Evolutionary conservation across 352 stramenopile genomes (phyloP).

Genomic region (Pythium myriotylum): DNA sequence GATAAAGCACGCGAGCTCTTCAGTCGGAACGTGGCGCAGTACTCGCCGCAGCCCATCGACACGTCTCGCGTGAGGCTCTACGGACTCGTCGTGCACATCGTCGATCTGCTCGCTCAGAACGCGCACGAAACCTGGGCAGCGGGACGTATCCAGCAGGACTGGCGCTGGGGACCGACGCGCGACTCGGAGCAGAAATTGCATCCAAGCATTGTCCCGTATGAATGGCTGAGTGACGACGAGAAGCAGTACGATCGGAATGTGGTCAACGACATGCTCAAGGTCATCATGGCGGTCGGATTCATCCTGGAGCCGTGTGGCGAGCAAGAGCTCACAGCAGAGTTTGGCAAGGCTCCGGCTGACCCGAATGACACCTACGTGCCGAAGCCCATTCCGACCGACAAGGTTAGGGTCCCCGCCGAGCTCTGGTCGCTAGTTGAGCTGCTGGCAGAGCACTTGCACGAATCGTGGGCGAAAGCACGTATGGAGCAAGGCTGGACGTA

Average conservation of each 20-base stretch:
- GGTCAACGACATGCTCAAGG: constrained; percentile 74
- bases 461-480: constrained; percentile 81
- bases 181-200: constrained; percentile 74
- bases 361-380: constrained; percentile 63
- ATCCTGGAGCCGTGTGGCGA: constrained; percentile 65
- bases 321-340: constrained; percentile 43
- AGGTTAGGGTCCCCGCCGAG: constrained; percentile 58
- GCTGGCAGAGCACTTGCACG: constrained; percentile 77
- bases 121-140: constrained; percentile 81
- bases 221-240: constrained; percentile 67
- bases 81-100: constrained; percentile 61
- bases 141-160: constrained; percentile 66
- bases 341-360: constrained; percentile 43
- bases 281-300: constrained; percentile 75
- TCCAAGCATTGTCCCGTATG: constrained; percentile 71
- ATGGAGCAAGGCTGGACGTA: constrained; percentile 83
- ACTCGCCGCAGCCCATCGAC: constrained; percentile 65
- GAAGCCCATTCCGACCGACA: constrained; percentile 63
- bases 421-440: constrained; percentile 74
- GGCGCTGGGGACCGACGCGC: constrained; percentile 59
- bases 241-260: constrained; percentile 85
- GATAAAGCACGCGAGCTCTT: no score
- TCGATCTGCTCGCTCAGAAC: constrained; percentile 74
- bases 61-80: constrained; percentile 59
- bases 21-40: constrained; percentile 27